These are phyloP conservation scores for Citeromyces hawaiiensis DNA, from an alignment of 1,139 yeast species.

Conservation along the genomic window DNA sequence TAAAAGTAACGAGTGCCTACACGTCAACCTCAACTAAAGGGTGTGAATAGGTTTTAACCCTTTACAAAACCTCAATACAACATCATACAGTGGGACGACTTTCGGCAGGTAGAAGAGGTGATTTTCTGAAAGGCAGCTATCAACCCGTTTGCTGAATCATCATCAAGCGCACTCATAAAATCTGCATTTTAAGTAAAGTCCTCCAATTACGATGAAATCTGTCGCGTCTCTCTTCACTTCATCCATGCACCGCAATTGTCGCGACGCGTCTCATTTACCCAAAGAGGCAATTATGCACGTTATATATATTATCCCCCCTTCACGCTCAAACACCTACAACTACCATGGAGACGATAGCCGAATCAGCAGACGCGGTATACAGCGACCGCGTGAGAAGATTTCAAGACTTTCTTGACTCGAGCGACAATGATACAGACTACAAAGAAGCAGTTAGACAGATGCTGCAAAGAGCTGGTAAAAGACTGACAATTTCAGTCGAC, in stretches of 20 bases:
- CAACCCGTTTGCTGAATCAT: too few relatives aligned
- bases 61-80: too few relatives aligned
- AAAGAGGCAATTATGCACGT: not conserved
- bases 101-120: too few relatives aligned
- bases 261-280: not conserved
- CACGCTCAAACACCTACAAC: not conserved
- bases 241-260: not conserved
- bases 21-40: too few relatives aligned
- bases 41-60: too few relatives aligned
- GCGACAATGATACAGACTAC: slow-evolving; percentile 37
- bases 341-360: not conserved
- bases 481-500: slow-evolving; percentile 71
- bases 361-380: slow-evolving; percentile 14
- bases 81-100: too few relatives aligned
- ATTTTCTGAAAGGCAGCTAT: too few relatives aligned
- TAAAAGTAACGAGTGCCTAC: too few relatives aligned
- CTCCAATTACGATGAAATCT: too few relatives aligned
- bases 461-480: slow-evolving; percentile 50
- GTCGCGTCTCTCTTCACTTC: too few relatives aligned
- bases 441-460: slow-evolving; percentile 57
- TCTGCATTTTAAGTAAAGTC: too few relatives aligned
- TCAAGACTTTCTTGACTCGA: slow-evolving; percentile 69
- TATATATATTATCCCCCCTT: not conserved
- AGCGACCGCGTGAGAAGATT: slow-evolving; percentile 78
- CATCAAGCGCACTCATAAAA: too few relatives aligned